A percentile compares a stretch with the other conserved stretches of the same genome.
phyloP scores from a whole-genome alignment of 2,329 filamentous ascomycete species.

The Claviceps monticola region DNA sequence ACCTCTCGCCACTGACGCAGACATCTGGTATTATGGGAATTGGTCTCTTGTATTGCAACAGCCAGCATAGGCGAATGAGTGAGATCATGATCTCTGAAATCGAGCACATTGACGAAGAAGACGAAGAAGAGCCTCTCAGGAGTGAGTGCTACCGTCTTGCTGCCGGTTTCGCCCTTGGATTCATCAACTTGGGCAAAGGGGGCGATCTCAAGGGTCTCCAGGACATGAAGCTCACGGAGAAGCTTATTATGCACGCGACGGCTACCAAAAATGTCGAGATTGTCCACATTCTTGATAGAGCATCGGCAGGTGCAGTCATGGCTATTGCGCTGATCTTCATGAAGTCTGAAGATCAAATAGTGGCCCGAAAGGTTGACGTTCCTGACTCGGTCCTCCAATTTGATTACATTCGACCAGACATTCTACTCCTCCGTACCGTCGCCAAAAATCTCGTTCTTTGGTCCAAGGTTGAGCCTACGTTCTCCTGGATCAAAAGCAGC shows the following conservation, averaged over 20 bases:
- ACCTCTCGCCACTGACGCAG: constrained; percentile 83
- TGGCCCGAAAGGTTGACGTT: constrained; percentile 85
- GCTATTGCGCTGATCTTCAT: constrained; percentile 88
- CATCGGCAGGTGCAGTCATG: constrained; percentile 83
- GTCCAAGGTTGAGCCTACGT: constrained; percentile 62
- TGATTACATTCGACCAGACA: constrained; percentile 87
- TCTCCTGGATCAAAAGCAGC: constrained; percentile 61
- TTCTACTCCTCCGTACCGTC: constrained; percentile 78
- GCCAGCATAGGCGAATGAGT: constrained; percentile 94
- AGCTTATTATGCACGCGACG: constrained; percentile 72
- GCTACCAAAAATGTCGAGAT: constrained; percentile 82
- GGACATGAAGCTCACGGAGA: constrained; percentile 86
- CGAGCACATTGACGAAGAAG: constrained; percentile 64
- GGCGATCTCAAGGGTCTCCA: constrained; percentile 77
- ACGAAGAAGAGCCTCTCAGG: constrained; percentile 73
- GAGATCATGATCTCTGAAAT: constrained; percentile 98
- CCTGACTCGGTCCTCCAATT: constrained; percentile 84
- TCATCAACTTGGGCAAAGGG: constrained; percentile 90
- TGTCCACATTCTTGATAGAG: constrained; percentile 84
- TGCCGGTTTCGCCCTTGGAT: constrained; percentile 81
- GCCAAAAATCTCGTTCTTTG: constrained; percentile 88
- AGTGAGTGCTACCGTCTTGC: constrained; percentile 95
- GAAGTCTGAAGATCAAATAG: constrained; percentile 80
- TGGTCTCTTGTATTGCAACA: constrained; percentile 83
- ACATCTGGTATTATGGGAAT: constrained; percentile 97